These are phyloP conservation scores for Leccinum ochraceum DNA, from an alignment of 768 basidiomycete species.

Conservation along the genomic window DNA sequence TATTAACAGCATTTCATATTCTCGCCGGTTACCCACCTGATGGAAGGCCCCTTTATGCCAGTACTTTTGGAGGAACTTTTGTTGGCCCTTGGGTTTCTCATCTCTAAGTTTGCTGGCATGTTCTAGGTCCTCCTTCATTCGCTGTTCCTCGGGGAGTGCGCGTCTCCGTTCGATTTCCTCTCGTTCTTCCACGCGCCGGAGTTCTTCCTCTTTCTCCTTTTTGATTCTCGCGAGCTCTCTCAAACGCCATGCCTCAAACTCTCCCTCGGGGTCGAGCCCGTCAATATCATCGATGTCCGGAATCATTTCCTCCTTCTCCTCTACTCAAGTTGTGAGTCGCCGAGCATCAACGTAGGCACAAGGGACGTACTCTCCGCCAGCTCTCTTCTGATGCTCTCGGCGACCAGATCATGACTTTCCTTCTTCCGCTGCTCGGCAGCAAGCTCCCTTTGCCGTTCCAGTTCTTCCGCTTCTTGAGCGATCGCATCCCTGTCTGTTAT, in stretches of 20 bases:
- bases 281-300: constrained; percentile 96
- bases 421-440: constrained; percentile 83
- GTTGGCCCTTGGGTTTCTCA: constrained; percentile 88
- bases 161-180: constrained; percentile 91
- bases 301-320: constrained; percentile 81
- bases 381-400: constrained; percentile 90
- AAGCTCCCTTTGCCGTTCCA: constrained; percentile 62
- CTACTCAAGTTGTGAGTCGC: constrained; percentile 41
- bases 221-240: constrained; percentile 94
- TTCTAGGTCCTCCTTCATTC: constrained; percentile 90
- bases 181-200: constrained; percentile 78
- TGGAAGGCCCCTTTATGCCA: constrained; percentile 99
- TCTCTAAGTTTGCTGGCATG: constrained; percentile 78
- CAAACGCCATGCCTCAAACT: constrained; percentile 96
- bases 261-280: constrained; percentile 81
- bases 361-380: constrained; percentile 78
- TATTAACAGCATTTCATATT: constrained; percentile 6
- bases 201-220: constrained; percentile 87
- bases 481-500: constrained; percentile 68
- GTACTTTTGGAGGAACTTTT: constrained; percentile 96
- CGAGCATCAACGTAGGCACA: constrained; percentile 1
- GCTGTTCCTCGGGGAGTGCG: constrained; percentile 90
- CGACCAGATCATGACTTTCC: constrained; percentile 90
- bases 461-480: constrained; percentile 75
- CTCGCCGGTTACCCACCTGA: constrained; percentile 55